Evolutionary conservation across 208 protist genomes (phyloP), one percentile per base, ranked within the genome.

Genomic region (Naegleria lovaniensis): DNA sequence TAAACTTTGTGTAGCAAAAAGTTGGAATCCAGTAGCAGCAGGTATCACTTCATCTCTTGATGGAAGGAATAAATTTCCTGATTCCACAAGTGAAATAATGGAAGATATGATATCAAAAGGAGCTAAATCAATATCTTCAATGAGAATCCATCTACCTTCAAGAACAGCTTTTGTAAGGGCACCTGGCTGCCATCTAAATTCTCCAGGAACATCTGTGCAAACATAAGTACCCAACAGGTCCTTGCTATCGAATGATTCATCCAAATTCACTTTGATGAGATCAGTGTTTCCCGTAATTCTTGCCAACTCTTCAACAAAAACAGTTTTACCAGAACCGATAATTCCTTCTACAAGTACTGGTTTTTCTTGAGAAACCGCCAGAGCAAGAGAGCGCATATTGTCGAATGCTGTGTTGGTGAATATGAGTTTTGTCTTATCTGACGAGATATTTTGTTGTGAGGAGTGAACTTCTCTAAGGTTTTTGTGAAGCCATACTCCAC

Each of bases 91-190:
- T 1, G 98, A 97, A 11, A 99, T 94, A 11, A 99, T 92, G 5
- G 99, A 96, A 0, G 98, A 97, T 40, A 99, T 95, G 2, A 99
- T 97, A 88, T 99, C 99, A 88, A 98, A 95, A 5, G 98, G 98
- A 22, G 98, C 98, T 19, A 98, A 93, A 93, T 99, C 98, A 84
- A 99, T 97, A 94, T 99, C 99, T 90, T 99, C 99, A 92, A 99
- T 97, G 16, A 99, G 89, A 88, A 99, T 95, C 98, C 98, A 99
- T 76, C 95, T 94, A 5, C 99, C 99, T 75, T 98, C 94, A 91
- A 94, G 67, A 15, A 99, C 98, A 16, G 98, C 98, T 38, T 96
- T 93, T 48, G 98, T 98, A 83, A 99, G 93, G 22, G 97, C 97
- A 41, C 99, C 99, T n/a, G 97, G 92, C 88, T 99, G 95, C 97